Conservation (phyloP, 169 alveolate genomes). For the Eimeria brunetti region DNA sequence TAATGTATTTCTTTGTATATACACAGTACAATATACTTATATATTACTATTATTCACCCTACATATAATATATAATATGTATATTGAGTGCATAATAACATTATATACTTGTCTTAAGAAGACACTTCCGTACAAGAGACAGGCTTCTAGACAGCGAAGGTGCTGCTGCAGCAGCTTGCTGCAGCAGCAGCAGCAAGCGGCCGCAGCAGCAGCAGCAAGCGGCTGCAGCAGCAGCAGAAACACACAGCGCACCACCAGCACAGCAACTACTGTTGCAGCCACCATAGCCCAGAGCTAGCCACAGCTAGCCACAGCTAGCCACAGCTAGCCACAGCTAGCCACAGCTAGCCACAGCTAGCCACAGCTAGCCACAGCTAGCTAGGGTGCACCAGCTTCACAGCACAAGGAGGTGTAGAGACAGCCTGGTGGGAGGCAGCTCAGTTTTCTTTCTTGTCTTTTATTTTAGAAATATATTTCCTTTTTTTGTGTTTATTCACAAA, state of each 20-base stretch:
- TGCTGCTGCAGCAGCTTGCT: neutral
- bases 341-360: constrained; percentile 31
- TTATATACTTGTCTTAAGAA: neutral
- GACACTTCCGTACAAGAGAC: neutral
- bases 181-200: too few species aligned
- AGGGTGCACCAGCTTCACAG: neutral
- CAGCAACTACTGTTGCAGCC: too few species aligned
- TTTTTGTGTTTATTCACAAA: too few species aligned
- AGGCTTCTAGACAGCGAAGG: neutral
- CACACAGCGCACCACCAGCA: too few species aligned
- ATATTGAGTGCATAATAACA: neutral
- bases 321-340: constrained; percentile 9
- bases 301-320: neutral
- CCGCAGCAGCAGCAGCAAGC: too few species aligned
- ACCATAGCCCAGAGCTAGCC: neutral
- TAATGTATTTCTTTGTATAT: too few species aligned
- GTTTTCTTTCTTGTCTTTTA: too few species aligned
- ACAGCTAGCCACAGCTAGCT: constrained; percentile 81
- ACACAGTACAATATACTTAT: too few species aligned
- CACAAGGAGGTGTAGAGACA: neutral
- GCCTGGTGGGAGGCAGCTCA: neutral
- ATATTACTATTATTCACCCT: too few species aligned
- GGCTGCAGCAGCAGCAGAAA: neutral
- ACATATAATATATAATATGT: too few species aligned
- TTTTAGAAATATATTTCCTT: too few species aligned